Percentiles rank a stretch among this genome's conserved stretches.
Evolutionary conservation across 345 rosid species (phyloP).

Genomic region (Acer campestre): DNA sequence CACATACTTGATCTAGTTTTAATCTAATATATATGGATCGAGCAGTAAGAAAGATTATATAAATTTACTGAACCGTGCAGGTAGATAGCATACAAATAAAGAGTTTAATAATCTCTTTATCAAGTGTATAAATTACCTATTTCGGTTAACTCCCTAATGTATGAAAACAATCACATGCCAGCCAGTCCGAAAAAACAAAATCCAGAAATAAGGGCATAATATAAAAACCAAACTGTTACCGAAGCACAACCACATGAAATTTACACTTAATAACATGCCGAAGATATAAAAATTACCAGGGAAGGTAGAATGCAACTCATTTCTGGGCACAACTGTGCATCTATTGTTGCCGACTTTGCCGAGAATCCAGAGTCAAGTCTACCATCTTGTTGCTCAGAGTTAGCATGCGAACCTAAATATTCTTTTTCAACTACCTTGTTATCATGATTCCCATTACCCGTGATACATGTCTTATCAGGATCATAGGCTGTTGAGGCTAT

Average conservation of each 20-base stretch:
- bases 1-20: neutral
- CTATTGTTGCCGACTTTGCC: conserved; percentile 20
- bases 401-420: conserved; percentile 21
- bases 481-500: conserved; percentile 17
- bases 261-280: neutral
- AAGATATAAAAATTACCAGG: conserved; percentile 32
- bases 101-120: neutral
- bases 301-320: conserved; percentile 29
- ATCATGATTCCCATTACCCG: conserved; percentile 32
- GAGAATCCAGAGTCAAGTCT: conserved; percentile 24
- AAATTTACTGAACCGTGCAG: neutral
- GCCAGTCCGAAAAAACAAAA: neutral
- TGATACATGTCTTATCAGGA: conserved; percentile 24
- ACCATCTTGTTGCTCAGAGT: conserved; percentile 30
- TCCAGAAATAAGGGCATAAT: neutral
- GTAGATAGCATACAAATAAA: neutral
- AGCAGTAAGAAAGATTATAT: neutral
- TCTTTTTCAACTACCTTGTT: conserved; percentile 32
- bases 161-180: conserved; percentile 2
- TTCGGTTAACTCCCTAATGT: neutral
- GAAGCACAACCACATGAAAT: neutral
- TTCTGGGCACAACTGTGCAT: conserved; percentile 33
- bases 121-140: neutral
- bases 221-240: neutral
- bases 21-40: neutral